Conservation (phyloP, 495 filamentous ascomycete species). For the Xylaria palmicola region DNA sequence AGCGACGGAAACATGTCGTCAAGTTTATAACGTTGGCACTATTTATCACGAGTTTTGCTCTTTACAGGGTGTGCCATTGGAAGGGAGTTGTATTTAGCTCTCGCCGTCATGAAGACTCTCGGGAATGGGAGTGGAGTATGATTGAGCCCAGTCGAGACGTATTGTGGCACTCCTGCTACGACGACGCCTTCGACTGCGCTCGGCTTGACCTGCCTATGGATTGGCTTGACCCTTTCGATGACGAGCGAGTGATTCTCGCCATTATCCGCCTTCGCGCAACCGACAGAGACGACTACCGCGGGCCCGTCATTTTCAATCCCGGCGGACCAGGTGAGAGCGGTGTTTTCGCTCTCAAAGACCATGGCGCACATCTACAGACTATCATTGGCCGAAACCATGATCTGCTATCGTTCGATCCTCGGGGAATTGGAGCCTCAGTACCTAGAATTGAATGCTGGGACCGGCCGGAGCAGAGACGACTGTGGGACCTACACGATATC, state of each 20-base stretch:
- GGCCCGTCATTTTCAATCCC: slow-evolving; percentile 54
- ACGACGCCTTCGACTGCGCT: slow-evolving; percentile 39
- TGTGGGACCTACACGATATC: slow-evolving; percentile 39
- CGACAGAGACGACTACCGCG: slow-evolving; percentile 36
- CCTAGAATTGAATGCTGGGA: slow-evolving; percentile 47
- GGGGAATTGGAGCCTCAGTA: slow-evolving; percentile 44
- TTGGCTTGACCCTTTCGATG: slow-evolving; percentile 43
- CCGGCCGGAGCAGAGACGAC: slow-evolving; percentile 28
- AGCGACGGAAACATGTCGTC: not conserved
- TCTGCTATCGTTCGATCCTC: slow-evolving; percentile 52
- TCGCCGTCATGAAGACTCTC: not conserved
- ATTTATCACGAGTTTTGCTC: slow-evolving; percentile 7
- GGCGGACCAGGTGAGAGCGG: slow-evolving; percentile 54
- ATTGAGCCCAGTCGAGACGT: slow-evolving; percentile 35
- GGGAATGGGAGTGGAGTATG: slow-evolving; percentile 32
- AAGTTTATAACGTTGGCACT: not conserved
- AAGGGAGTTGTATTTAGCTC: not conserved
- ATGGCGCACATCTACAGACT: slow-evolving; percentile 41
- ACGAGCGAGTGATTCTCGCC: slow-evolving; percentile 40
- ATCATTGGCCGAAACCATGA: slow-evolving; percentile 49
- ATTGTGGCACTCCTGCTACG: slow-evolving; percentile 37
- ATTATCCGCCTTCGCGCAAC: slow-evolving; percentile 46
- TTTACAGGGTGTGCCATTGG: not conserved
- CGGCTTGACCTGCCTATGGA: slow-evolving; percentile 48
- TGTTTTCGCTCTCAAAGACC: slow-evolving; percentile 36